Evolutionary conservation across 352 stramenopile species (phyloP).

Genomic region (Pythium myriotylum): DNA sequence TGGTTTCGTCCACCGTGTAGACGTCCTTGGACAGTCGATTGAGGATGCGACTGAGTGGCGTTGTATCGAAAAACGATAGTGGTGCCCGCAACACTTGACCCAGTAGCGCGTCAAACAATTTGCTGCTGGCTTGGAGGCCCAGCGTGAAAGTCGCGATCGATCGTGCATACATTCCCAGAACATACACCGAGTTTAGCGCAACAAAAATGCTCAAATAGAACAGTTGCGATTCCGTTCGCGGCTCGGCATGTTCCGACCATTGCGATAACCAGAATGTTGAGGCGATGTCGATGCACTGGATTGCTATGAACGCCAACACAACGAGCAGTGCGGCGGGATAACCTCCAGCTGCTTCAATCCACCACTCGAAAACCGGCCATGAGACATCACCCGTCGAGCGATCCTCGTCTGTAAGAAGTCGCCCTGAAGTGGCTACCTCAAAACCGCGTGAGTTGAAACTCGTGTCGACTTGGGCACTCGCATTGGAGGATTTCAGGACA

Average conservation of each 20-base stretch:
- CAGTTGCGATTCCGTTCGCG: constrained; percentile 46
- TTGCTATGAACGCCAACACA: constrained; percentile 44
- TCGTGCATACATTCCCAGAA: constrained; percentile 61
- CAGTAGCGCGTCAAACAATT: constrained; percentile 67
- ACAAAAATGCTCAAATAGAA: constrained; percentile 88
- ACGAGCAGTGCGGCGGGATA: constrained; percentile 44
- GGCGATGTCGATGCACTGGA: constrained; percentile 56
- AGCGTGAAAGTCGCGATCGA: constrained; percentile 57
- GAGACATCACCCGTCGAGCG: constrained; percentile 59
- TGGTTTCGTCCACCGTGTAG: constrained; percentile 70
- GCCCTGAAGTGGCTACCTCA: constrained; percentile 36
- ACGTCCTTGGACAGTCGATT: constrained; percentile 82
- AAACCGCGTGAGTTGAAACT: constrained; percentile 1
- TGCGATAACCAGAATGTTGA: constrained; percentile 91
- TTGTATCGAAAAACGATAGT: constrained; percentile 85
- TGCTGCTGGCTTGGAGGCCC: constrained; percentile 48
- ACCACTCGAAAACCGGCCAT: constrained; percentile 68
- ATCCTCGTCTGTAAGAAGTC: constrained; percentile 73
- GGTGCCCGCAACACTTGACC: constrained; percentile 90
- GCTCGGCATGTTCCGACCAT: constrained; percentile 72
- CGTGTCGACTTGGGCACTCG: constrained; percentile 26
- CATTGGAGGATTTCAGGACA: too few relatives aligned
- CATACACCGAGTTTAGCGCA: constrained; percentile 54
- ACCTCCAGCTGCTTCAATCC: constrained; percentile 62
- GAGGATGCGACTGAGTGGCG: constrained; percentile 71